Percentiles rank a stretch among this genome's conserved stretches.
Conservation (phyloP, 139 green algal species). For the Marvania coccoides region DNA sequence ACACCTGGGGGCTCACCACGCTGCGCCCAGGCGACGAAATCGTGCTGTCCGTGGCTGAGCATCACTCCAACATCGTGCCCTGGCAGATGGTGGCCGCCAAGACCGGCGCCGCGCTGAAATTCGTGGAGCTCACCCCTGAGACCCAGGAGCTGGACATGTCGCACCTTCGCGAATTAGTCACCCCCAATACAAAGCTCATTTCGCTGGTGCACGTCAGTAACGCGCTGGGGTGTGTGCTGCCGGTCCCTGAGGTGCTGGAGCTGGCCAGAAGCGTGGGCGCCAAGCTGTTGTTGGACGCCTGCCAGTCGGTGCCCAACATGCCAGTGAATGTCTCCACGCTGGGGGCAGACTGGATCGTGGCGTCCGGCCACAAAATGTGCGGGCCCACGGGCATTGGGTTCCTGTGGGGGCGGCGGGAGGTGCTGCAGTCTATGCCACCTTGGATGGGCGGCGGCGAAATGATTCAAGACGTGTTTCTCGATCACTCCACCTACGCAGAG, state of each 20-base stretch:
- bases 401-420: conserved; percentile 81
- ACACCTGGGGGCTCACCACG: conserved; percentile 83
- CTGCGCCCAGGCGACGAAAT: conserved; percentile 90
- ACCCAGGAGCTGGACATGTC: conserved; percentile 56
- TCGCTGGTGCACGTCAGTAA: conserved; percentile 92
- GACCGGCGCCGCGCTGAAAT: conserved; percentile 59
- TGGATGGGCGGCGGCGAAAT: conserved; percentile 98
- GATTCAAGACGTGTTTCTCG: conserved; percentile 91
- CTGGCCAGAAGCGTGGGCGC: conserved; percentile 58
- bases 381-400: conserved; percentile 96
- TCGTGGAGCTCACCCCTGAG: conserved; percentile 47
- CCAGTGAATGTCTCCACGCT: conserved; percentile 82
- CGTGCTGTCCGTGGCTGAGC: conserved; percentile 89
- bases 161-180: conserved; percentile 42
- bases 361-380: conserved; percentile 94
- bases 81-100: conserved; percentile 89
- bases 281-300: conserved; percentile 89
- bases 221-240: conserved; percentile 68
- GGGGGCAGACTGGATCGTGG: conserved; percentile 92
- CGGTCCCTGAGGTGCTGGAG: conserved; percentile 42
- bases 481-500: conserved; percentile 85
- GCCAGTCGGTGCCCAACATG: conserved; percentile 95
- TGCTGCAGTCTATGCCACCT: conserved; percentile 87
- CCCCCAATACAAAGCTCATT: conserved; percentile 70
- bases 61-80: conserved; percentile 97